Conservation (phyloP, 345 rosid species). For the Citrus unshiu region DNA sequence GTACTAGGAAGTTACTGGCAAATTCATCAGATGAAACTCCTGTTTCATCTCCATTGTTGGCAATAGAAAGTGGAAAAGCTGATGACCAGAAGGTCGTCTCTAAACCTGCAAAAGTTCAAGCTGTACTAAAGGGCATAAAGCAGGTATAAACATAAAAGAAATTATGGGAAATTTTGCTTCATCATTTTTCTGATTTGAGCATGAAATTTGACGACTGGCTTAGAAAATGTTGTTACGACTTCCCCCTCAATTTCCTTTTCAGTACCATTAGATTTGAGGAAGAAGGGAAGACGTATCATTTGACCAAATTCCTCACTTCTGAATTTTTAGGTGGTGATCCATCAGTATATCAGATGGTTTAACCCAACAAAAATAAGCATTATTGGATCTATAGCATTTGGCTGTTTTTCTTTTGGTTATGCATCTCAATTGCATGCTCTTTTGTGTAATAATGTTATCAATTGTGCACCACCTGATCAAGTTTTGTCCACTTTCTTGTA, state of each 20-base stretch:
- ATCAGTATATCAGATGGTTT: background rate
- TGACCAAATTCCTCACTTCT: background rate
- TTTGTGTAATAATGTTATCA: background rate
- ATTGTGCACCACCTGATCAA: background rate
- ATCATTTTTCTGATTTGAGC: background rate
- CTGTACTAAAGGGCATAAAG: constrained; percentile 79
- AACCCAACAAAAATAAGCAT: background rate
- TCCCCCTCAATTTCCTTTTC: background rate
- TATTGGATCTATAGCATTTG: background rate
- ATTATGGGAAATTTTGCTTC: background rate
- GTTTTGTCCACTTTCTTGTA: constrained; percentile 23
- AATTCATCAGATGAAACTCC: constrained; percentile 57
- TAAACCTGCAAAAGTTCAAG: constrained; percentile 76
- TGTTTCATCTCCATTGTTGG: constrained; percentile 68
- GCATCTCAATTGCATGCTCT: background rate
- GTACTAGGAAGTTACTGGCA: constrained; percentile 57
- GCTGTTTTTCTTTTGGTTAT: background rate
- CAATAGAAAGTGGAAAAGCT: constrained; percentile 48
- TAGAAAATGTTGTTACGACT: background rate
- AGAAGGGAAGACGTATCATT: background rate
- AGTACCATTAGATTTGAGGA: background rate
- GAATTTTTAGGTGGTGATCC: background rate
- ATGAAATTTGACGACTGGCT: background rate
- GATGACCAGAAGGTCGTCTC: constrained; percentile 57
- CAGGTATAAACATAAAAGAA: constrained; percentile 40